Base-by-base conservation (phyloP, 2,329 filamentous ascomycete species). In the Botryotinia narcissicola region DNA sequence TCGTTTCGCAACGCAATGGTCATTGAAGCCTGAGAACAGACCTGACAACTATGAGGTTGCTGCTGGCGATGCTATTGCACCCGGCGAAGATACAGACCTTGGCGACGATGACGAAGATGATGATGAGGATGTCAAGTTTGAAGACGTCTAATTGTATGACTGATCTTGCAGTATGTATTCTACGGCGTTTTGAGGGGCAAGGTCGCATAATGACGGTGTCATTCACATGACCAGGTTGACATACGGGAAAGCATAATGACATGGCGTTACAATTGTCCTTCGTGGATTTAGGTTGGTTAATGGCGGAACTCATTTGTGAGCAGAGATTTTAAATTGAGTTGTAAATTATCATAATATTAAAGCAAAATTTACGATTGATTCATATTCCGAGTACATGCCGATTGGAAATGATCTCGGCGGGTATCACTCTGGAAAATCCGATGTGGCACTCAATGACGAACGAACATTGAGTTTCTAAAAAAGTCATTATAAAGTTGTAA, bases 1-100 rank as follows among this genome's bases (percentile, higher is more conserved):
- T 40, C 88, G 90, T 4, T 97, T 97, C 81, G 92, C 93, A 70
- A 95, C 94, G 81, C 91, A 92, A 77, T 98, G 94, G 90, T 91
- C 91, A 78, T 84, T 98, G 73, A 93, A 92, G 81, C 86, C 88
- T 3, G 91, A 94, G 80, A 92, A 92, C 75, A 88, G 83, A 78
- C 84, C 87, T 73, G 84, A 84, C 57, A 87, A 85, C 73, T 86
- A 87, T 76, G 84, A 85, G 32, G 84, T 84, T 66, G 84, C 85
- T 70, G 90, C 85, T 70, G 90, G 86, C 75, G 85, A 87, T 76
- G 85, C 86, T 75, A 81, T 84, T 62, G 85, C 83, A 2, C 85
- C 85, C 32, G 83, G 85, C 22, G 81, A 82, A 20, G 83, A 83
- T 69, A 83, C 84, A 42, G 86, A 86, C 59, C 84, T 85, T 37